Evolutionary conservation across 768 basidiomycete genomes (phyloP), one percentile per base, ranked within the genome.

Genomic region (Rhodotorula kratochvilovae): DNA sequence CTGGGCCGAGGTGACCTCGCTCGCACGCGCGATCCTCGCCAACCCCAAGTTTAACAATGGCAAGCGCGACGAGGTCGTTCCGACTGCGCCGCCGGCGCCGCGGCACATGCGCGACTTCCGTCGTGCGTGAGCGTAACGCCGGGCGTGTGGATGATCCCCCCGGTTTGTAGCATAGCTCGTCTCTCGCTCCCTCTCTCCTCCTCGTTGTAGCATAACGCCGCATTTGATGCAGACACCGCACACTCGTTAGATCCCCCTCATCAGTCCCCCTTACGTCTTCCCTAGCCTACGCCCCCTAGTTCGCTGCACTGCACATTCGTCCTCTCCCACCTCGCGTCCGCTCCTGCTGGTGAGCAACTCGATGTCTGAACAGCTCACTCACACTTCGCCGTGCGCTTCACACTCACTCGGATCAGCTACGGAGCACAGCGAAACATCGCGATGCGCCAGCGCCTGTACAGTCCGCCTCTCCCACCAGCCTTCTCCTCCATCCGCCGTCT

Each of bases 91-190:
- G 33, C 53, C 66, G n/a, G 23, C 48, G 0, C 48, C 57, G 27
- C 57, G 66, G 17, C 66, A 67, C 59, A 59, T 46, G 25, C 59
- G 66, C 10, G 66, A 67, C 42, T 67, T 67, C 66, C 58, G 59
- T 25, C 58, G 42, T 36, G 56, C 29, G 19, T 48, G 46, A 10
- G 46, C 39, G 33, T 51, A 36, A 19, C 46, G 39, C 39, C 23
- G 11, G 19, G 6, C 33, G 2, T 35, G 12, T 13, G 43, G 27
- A 6, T 31, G 8, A 1, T 11, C 33, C 39, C 55, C 36, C 21
- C 42, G 7, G 45, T 33, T 27, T 61, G 46, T 61, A 61, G 60
- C 46, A 29, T 45, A 42, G 16, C 11, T 21, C 21, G 15, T 25
- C 16, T 27, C 23, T 63, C 48, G 19, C 50, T 31, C n/a, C 31